Evolutionary conservation across 768 basidiomycete genomes (phyloP).

Genomic region (Russula brevipes): DNA sequence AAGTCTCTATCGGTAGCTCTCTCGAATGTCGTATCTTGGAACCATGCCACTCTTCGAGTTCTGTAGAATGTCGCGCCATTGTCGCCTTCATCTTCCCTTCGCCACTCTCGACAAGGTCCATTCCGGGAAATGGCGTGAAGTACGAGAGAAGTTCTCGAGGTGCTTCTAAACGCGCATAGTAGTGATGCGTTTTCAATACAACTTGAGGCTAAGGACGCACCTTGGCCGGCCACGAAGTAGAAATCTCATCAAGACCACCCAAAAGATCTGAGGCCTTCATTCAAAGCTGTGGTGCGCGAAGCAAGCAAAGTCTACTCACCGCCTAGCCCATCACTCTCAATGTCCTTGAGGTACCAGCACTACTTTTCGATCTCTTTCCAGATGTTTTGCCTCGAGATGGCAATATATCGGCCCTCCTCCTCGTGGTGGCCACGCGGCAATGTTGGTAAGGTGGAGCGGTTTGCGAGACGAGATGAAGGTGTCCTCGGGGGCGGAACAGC

Average conservation of each 20-base stretch:
- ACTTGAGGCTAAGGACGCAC: background rate
- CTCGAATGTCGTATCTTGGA: slow-evolving; percentile 29
- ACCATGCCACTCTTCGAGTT: slow-evolving; percentile 39
- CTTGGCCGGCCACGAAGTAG: background rate
- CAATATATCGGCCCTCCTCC: slow-evolving; percentile 74
- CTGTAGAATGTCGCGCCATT: slow-evolving; percentile 21
- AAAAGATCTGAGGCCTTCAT: slow-evolving; percentile 27
- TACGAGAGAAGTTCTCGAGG: background rate
- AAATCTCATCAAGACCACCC: slow-evolving; percentile 26
- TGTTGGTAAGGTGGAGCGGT: slow-evolving; percentile 11
- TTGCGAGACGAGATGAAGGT: slow-evolving; percentile 35
- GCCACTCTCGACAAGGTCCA: slow-evolving; percentile 29
- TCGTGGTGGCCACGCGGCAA: slow-evolving; percentile 40
- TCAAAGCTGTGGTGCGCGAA: background rate
- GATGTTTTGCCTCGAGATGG: slow-evolving; percentile 71
- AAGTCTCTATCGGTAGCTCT: slow-evolving; percentile 27
- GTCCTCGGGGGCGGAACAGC: slow-evolving; percentile 26
- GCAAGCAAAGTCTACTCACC: slow-evolving; percentile 44
- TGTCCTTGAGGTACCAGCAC: slow-evolving; percentile 38
- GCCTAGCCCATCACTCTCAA: slow-evolving; percentile 76
- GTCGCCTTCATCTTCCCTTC: slow-evolving; percentile 28
- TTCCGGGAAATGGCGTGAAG: slow-evolving; percentile 24
- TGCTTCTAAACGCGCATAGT: background rate
- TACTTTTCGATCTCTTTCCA: slow-evolving; percentile 34
- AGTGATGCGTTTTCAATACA: background rate